Base-by-base conservation (phyloP, 2,329 filamentous ascomycete genomes). In the Venturia effusa region DNA sequence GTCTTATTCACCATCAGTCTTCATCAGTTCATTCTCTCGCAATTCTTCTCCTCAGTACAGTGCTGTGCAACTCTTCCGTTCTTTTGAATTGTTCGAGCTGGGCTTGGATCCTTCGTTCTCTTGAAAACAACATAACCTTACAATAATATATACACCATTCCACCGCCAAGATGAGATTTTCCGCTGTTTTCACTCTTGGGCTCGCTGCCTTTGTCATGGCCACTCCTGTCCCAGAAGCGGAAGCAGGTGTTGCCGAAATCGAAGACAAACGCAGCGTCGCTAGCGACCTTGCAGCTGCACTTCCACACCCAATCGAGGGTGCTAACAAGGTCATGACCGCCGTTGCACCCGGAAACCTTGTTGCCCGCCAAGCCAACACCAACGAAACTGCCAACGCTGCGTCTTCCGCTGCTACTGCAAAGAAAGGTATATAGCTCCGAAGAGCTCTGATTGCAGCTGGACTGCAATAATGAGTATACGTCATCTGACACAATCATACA, bases 61-160 rank as follows among this genome's bases (percentile, higher is more conserved):
- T 60, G 59, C 59, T 60, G 59, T 27, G 59, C 59, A 60, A 34
- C 40, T 60, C 37, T 27, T 59, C n/a, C 37, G 15, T 60, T 60
- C 34, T 24, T 40, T 60, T 37, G 27, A 27, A 41, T 43, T 22
- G 27, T 24, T 60, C 4, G 59, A 60, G 59, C 59, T 60, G 59
- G 41, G 59, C 59, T 60, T 60, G 59, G 27, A 60, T 40, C 34
- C 43, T 60, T n/a, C 59, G 43, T 27, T 60, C 59, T 17, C 59
- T 60, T n/a, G 17, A 10, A 27, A 60, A 41, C 34, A 39, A 60
- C 4, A n/a, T n/a, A 10, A 34, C 30, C 17, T 7, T 34, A 4
- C 15, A n/a, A 34, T 24, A 15, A 34, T 34, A 4, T 15, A 32
- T 37, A 41, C 34, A 2, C n/a, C 59, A 7, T 41, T 37, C 11